Evolutionary conservation across 179 eudicot species (phyloP).

Genomic region (Gypsophila paniculata): DNA sequence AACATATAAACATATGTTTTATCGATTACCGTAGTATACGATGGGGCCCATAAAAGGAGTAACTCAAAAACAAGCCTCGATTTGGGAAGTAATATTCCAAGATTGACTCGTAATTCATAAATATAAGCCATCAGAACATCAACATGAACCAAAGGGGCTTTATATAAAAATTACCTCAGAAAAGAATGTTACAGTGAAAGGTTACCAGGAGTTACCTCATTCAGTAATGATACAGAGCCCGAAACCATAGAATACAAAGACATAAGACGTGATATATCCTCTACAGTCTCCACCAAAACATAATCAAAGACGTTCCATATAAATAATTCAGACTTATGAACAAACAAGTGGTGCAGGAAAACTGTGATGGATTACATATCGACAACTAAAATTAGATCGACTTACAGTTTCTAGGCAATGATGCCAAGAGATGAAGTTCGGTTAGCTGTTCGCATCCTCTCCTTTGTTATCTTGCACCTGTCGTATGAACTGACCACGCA

Average conservation of each 20-base stretch:
- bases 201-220: conserved; percentile 14
- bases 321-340: conserved; percentile 22
- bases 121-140: too few species aligned
- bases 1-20: too few species aligned
- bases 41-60: too few species aligned
- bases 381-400: conserved; percentile 22
- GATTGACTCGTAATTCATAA: too few species aligned
- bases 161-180: not conserved
- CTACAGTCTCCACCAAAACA: conserved; percentile 23
- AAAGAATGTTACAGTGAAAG: conserved; percentile 11
- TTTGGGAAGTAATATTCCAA: too few species aligned
- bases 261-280: conserved; percentile 9
- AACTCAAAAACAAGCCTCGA: too few species aligned
- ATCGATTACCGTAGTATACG: too few species aligned
- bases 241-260: conserved; percentile 18
- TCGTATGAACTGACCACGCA: conserved; percentile 61
- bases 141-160: not conserved
- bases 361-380: conserved; percentile 17
- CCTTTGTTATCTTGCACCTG: conserved; percentile 37
- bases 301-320: conserved; percentile 24
- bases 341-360: not conserved
- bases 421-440: conserved; percentile 14
- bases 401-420: conserved; percentile 7
- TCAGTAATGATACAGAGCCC: conserved; percentile 9
- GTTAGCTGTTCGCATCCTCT: conserved; percentile 45